Conservation (phyloP, 495 filamentous ascomycete genomes). For the Sphaerosporella brunnea region DNA sequence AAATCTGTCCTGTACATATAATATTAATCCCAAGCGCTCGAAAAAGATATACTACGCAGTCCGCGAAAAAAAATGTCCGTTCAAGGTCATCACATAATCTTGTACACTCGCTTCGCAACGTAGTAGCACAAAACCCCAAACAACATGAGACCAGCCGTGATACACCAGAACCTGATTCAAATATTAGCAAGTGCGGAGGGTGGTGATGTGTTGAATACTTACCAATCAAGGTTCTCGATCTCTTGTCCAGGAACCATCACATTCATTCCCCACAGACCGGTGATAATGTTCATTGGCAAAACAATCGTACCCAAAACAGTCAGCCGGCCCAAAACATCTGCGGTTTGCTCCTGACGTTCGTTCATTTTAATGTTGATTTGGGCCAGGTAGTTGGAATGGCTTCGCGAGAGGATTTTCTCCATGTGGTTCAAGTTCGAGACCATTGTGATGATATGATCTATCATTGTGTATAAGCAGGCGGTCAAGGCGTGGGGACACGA, state of each 20-base stretch:
- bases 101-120: constrained; percentile 54
- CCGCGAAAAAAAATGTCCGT: too few species aligned
- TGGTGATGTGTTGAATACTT: too few species aligned
- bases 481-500: neutral
- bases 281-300: constrained; percentile 90
- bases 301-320: constrained; percentile 90
- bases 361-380: constrained; percentile 72
- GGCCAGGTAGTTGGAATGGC: constrained; percentile 91
- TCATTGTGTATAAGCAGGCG: constrained; percentile 3
- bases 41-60: too few species aligned
- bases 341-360: constrained; percentile 74
- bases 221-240: constrained; percentile 43
- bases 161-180: constrained; percentile 36
- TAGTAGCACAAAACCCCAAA: constrained; percentile 69
- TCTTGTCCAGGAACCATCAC: constrained; percentile 58
- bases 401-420: constrained; percentile 89
- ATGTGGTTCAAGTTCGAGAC: constrained; percentile 88
- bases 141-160: constrained; percentile 55
- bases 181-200: neutral
- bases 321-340: constrained; percentile 75
- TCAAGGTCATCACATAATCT: constrained; percentile 20
- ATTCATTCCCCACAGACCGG: constrained; percentile 96
- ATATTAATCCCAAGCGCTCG: too few species aligned
- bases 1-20: too few species aligned
- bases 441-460: constrained; percentile 96